phyloP scores from a whole-genome alignment of 2,329 filamentous ascomycete species.

The Calonectria montana region DNA sequence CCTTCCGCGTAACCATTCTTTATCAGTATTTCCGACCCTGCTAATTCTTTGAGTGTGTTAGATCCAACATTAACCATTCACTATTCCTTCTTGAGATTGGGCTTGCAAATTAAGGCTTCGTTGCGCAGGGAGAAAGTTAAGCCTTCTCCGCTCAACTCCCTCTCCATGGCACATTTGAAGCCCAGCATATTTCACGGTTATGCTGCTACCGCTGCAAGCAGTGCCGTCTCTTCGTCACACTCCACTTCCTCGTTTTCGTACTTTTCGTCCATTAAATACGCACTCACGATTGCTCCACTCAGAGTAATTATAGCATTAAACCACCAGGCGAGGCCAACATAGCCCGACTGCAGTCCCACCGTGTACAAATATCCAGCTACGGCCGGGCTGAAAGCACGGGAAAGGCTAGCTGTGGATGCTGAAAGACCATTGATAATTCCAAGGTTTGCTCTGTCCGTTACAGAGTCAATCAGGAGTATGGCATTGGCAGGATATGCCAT shows the following conservation, averaged over 20 bases:
- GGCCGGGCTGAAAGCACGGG: constrained; percentile 87
- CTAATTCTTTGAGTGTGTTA: too few species aligned
- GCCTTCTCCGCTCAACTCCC: not conserved
- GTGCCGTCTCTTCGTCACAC: constrained; percentile 13
- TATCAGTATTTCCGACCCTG: not conserved
- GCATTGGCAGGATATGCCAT: constrained; percentile 91
- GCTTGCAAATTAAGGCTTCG: not conserved
- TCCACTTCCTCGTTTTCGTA: not conserved
- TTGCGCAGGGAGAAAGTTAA: not conserved
- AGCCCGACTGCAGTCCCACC: constrained; percentile 80
- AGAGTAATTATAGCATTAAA: constrained; percentile 63
- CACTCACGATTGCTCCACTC: not conserved
- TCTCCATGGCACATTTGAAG: not conserved
- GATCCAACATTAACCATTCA: not conserved
- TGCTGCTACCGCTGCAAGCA: constrained; percentile 1
- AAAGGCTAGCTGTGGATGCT: constrained; percentile 89
- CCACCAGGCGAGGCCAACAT: constrained; percentile 95
- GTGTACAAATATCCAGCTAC: constrained; percentile 88
- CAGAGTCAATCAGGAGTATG: constrained; percentile 89
- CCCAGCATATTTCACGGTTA: not conserved
- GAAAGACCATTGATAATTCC: constrained; percentile 94
- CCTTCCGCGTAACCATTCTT: not conserved
- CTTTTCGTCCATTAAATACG: constrained; percentile 9
- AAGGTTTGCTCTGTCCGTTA: constrained; percentile 83
- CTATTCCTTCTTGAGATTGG: not conserved